Conservation (phyloP, 2,329 filamentous ascomycete species). For the Esteya vermicola region DNA sequence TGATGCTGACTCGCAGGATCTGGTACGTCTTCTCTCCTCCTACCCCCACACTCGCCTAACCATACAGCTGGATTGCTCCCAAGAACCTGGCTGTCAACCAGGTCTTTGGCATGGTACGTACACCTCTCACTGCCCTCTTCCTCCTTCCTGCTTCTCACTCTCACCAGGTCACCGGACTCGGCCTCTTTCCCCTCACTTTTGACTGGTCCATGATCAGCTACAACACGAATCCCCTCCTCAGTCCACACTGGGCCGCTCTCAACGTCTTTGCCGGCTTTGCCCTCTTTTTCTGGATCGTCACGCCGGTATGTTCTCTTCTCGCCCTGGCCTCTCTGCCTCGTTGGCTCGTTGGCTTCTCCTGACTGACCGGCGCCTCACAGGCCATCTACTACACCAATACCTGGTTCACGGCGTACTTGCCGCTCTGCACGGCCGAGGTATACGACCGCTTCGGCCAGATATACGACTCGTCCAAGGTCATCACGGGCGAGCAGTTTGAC, state of each 20-base stretch:
- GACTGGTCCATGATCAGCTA: slow-evolving; percentile 48
- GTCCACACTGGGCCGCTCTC: slow-evolving; percentile 28
- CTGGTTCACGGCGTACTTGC: slow-evolving; percentile 36
- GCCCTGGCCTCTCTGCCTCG: too few species aligned
- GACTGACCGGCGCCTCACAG: too few species aligned
- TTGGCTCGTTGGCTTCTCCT: neutral
- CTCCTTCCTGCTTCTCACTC: neutral
- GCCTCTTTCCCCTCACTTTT: slow-evolving; percentile 49
- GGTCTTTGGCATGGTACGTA: slow-evolving; percentile 41
- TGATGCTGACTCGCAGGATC: neutral
- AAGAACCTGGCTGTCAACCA: slow-evolving; percentile 49
- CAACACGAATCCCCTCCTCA: slow-evolving; percentile 26
- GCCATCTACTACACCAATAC: slow-evolving; percentile 33
- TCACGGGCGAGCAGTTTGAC: slow-evolving; percentile 30
- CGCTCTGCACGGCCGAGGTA: slow-evolving; percentile 34
- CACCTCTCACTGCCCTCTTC: neutral
- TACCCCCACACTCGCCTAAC: neutral
- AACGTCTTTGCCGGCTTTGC: slow-evolving; percentile 28
- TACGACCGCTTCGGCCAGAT: slow-evolving; percentile 35
- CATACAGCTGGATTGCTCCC: slow-evolving; percentile 42
- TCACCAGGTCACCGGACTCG: slow-evolving; percentile 34
- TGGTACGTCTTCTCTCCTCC: neutral
- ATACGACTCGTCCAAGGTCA: slow-evolving; percentile 34
- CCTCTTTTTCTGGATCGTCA: slow-evolving; percentile 31
- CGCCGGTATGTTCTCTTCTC: slow-evolving; percentile 16